These are phyloP conservation scores for Pulveroboletus ravenelii DNA, from an alignment of 768 basidiomycete genomes.

Conservation along the genomic window DNA sequence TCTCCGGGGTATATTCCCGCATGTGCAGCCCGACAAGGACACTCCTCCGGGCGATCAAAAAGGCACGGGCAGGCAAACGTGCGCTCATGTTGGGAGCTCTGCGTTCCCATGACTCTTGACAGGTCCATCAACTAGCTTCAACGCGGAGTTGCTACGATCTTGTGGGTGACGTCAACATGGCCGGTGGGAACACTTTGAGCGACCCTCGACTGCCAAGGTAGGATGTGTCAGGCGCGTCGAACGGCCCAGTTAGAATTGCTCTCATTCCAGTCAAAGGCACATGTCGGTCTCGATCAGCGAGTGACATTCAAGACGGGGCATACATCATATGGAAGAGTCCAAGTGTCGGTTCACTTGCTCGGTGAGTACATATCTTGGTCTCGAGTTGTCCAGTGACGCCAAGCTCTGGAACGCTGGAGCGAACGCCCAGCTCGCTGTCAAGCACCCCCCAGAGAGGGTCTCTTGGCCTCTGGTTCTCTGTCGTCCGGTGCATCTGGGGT, in stretches of 20 bases:
- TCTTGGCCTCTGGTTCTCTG: conserved; percentile 14
- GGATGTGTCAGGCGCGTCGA: neutral
- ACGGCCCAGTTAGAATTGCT: neutral
- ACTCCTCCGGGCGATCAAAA: too few relatives aligned
- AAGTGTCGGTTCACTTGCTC: neutral
- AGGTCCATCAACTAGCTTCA: neutral
- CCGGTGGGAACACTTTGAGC: neutral
- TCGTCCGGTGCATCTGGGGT: neutral
- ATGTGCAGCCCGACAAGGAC: too few relatives aligned
- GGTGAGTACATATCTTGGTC: neutral
- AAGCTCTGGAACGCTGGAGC: too few relatives aligned
- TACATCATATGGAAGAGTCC: neutral
- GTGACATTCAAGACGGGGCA: conserved; percentile 6
- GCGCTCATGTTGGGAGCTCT: neutral
- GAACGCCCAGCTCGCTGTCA: conserved; percentile 1
- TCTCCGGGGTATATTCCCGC: too few relatives aligned
- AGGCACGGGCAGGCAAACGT: too few relatives aligned
- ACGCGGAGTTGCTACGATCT: neutral
- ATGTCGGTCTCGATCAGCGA: neutral
- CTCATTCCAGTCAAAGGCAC: neutral
- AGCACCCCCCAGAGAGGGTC: neutral
- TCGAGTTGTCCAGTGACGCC: neutral
- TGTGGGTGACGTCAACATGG: neutral
- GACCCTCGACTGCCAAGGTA: neutral
- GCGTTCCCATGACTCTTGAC: neutral